A percentile compares a stretch with the other conserved stretches of the same genome.
Conservation (phyloP, 2,329 filamentous ascomycete genomes). For the Penicillium sp. region DNA sequence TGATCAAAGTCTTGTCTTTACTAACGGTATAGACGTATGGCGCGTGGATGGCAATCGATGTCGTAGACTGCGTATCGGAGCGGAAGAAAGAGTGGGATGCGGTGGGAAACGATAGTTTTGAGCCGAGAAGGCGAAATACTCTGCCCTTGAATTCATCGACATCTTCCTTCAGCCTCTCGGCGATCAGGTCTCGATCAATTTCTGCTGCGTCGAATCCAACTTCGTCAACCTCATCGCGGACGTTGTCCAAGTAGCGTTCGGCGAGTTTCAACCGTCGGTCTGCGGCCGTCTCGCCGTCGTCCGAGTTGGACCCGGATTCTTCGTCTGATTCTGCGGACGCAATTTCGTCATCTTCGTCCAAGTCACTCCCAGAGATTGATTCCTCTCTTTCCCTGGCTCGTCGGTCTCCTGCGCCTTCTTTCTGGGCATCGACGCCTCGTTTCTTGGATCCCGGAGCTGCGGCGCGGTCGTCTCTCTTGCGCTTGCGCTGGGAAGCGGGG, state of each 20-base stretch:
- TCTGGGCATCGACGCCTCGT: slow-evolving; percentile 41
- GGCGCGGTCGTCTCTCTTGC: slow-evolving; percentile 65
- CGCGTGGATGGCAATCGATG: slow-evolving; percentile 72
- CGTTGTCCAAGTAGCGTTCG: slow-evolving; percentile 88
- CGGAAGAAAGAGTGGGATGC: slow-evolving; percentile 72
- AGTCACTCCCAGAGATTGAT: slow-evolving; percentile 83
- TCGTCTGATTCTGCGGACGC: slow-evolving; percentile 49
- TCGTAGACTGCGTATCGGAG: slow-evolving; percentile 74
- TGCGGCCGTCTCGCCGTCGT: slow-evolving; percentile 78
- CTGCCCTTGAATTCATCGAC: slow-evolving; percentile 88
- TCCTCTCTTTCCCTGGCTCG: slow-evolving; percentile 60
- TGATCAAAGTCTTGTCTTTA: slow-evolving; percentile 79
- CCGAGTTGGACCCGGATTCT: slow-evolving; percentile 65
- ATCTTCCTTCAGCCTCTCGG: slow-evolving; percentile 85
- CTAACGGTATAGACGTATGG: slow-evolving; percentile 86
- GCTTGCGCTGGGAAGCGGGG: slow-evolving; percentile 83
- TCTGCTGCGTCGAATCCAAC: slow-evolving; percentile 90
- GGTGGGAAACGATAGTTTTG: slow-evolving; percentile 66
- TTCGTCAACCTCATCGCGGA: slow-evolving; percentile 78
- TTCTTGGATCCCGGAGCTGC: slow-evolving; percentile 47
- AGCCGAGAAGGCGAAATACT: slow-evolving; percentile 77
- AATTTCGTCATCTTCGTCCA: slow-evolving; percentile 61
- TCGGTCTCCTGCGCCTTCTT: slow-evolving; percentile 40
- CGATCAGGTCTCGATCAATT: slow-evolving; percentile 88
- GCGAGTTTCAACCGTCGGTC: slow-evolving; percentile 83